Base-by-base conservation (phyloP, 1,139 yeast genomes). In the Candida gigantensis region DNA sequence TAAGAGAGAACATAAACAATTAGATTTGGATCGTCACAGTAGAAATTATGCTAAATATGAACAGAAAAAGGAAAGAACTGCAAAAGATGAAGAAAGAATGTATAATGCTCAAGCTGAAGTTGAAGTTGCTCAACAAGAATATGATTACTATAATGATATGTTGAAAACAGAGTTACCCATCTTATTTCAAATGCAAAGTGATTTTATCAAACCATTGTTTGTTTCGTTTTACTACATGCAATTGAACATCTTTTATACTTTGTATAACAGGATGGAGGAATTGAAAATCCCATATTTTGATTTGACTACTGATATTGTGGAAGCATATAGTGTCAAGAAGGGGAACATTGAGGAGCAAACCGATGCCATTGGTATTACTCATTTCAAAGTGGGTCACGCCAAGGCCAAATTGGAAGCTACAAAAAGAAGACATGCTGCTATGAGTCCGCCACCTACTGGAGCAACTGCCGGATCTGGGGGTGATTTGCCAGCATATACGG, bases 181-280 rank as follows among this genome's bases (percentile, higher is more conserved):
- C 34, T 70, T 92, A 57, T 92, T 92, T 62, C 80, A 78, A 52
- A 73, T 92, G 65, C 97, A 92, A 64, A 85, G 89, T 7, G 95
- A 89, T 52, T 88, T 92, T 58, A 90, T 92, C 57, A 82, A 80
- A 55, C 98, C 98, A 9, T 70, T 92, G 53, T 94, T 92, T 66
- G 95, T 90, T 51, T 83, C 94, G 42, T 83, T 92, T 62, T 92
- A 92, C 68, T 92, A 82, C 72, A 92, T 94, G 97, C 99, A 92
- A 68, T 77, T 92, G 68, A 92, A 92, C 69, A 88, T 92, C 43
- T 92, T 89, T 65, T 92, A 92, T 72, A 89, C 97, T 0, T 70
- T 92, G 46, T 90, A 86, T 69, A 84, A 76, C 54, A 77, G 86
- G 51, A 87, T 92, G 88, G 96, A 90, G 63, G 96, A 88, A 59